phyloP scores from a whole-genome alignment of 2,329 filamentous ascomycete species.

The Pseudomassariella vexata region DNA sequence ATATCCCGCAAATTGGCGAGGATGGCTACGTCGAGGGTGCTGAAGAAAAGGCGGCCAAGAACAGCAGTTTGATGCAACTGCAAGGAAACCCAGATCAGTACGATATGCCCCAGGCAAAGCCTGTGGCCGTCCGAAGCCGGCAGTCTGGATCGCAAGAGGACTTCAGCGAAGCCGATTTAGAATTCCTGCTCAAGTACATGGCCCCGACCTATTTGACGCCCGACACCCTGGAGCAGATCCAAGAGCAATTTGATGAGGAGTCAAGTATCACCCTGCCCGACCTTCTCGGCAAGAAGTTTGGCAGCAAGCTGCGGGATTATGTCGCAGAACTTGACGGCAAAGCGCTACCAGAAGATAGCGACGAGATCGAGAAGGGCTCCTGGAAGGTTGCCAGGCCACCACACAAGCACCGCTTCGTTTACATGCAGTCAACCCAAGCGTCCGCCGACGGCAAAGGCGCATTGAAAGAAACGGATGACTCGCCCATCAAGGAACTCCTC shows the following conservation, averaged over 20 bases:
- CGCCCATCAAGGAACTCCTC: slow-evolving; percentile 70
- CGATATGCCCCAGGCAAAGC: slow-evolving; percentile 66
- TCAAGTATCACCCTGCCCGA: slow-evolving; percentile 78
- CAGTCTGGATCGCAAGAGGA: slow-evolving; percentile 42
- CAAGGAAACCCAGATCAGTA: slow-evolving; percentile 89
- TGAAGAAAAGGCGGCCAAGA: slow-evolving; percentile 78
- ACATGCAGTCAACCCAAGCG: slow-evolving; percentile 53
- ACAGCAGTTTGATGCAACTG: slow-evolving; percentile 87
- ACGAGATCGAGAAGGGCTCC: slow-evolving; percentile 51
- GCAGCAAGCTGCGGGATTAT: slow-evolving; percentile 62
- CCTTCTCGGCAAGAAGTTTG: slow-evolving; percentile 75
- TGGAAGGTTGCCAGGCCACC: slow-evolving; percentile 82
- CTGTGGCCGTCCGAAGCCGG: slow-evolving; percentile 38
- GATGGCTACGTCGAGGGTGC: slow-evolving; percentile 84
- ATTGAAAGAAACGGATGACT: slow-evolving; percentile 29
- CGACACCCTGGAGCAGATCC: slow-evolving; percentile 79
- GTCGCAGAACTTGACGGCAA: slow-evolving; percentile 60
- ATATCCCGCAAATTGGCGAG: slow-evolving; percentile 92
- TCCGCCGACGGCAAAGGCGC: slow-evolving; percentile 8
- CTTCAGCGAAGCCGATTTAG: slow-evolving; percentile 73
- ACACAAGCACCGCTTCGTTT: slow-evolving; percentile 92
- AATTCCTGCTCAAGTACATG: slow-evolving; percentile 87
- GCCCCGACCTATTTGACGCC: slow-evolving; percentile 86
- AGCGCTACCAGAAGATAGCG: slow-evolving; percentile 37
- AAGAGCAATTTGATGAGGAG: slow-evolving; percentile 72